Evolutionary conservation across 768 basidiomycete species (phyloP), one percentile per base, ranked within the genome.

Genomic region (Russula abietina): DNA sequence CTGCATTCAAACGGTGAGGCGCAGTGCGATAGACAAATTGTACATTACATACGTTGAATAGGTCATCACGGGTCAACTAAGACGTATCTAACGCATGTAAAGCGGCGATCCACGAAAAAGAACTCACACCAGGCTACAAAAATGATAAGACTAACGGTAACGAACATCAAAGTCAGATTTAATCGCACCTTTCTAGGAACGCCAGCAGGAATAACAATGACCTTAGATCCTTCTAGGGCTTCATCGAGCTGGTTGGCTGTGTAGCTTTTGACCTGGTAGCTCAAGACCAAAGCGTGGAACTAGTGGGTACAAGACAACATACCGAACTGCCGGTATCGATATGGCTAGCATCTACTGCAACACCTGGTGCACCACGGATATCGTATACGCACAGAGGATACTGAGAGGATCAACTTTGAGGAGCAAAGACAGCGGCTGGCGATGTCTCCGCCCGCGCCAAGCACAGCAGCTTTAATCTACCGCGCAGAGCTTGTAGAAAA

Each of bases 391-490:
- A 98, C 78, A 66, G 87, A 84, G 58, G 85, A 85, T 73, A 97
- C 90, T n/a, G 69, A 94, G 79, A 48, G 93, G 93, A 80, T 99
- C 90, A 68, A 79, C 84, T 82, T 98, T 98, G 74, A 98, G 86
- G 68, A 97, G 82, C 67, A 98, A 79, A 53, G 93, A 96, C 70
- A 98, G 80, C 72, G 96, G 95, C 76, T 98, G 96, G 74, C 96
- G 75, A 98, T 98, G 76, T 95, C 96, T 82, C 96, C 96, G 71
- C 93, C 96, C 65, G 97, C 97, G 70, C 96, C 96, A 74, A 97
- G 91, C 64, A 99, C 95, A 55, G 91, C 90, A 74, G 97, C 96
- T 80, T 94, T 95, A 68, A 86, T 87, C 67, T 81, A 82, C 70
- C 86, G 83, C 50, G 85, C 72, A 28, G 83, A 78, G 26, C 87